Evolutionary conservation across 805 yeast genomes (phyloP).

Genomic region (Candida berthetii): DNA sequence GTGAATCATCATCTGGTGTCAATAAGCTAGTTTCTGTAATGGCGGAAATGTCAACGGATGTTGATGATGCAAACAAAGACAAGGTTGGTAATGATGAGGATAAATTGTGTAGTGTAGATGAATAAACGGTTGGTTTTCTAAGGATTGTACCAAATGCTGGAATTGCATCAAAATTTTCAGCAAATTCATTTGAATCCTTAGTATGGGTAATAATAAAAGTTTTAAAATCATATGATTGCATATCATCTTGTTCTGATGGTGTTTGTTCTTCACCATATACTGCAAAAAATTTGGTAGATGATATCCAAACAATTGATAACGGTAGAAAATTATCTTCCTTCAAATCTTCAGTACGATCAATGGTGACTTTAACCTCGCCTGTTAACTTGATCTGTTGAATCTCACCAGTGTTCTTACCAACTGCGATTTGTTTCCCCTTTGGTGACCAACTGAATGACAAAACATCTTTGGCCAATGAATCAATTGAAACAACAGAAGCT

Average conservation of each 20-base stretch:
- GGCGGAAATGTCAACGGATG: constrained; percentile 57
- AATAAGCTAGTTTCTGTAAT: constrained; percentile 31
- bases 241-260: constrained; percentile 23
- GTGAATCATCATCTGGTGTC: constrained; percentile 57
- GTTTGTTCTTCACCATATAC: constrained; percentile 21
- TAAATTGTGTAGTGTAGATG: constrained; percentile 35
- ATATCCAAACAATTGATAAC: constrained; percentile 12
- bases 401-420: constrained; percentile 9
- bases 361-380: constrained; percentile 6
- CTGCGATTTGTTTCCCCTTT: constrained; percentile 13
- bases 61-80: constrained; percentile 49
- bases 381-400: constrained; percentile 8
- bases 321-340: constrained; percentile 9
- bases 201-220: constrained; percentile 13
- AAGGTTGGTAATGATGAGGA: constrained; percentile 24
- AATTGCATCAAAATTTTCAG: constrained; percentile 36
- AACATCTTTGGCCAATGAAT: constrained; percentile 12
- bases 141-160: constrained; percentile 47
- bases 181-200: constrained; percentile 11
- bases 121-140: constrained; percentile 42
- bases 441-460: constrained; percentile 17
- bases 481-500: background rate
- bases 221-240: constrained; percentile 17
- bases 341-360: constrained; percentile 11
- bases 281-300: constrained; percentile 12